Base-by-base conservation (phyloP, 495 filamentous ascomycete genomes). In the Cercophora scortea region DNA sequence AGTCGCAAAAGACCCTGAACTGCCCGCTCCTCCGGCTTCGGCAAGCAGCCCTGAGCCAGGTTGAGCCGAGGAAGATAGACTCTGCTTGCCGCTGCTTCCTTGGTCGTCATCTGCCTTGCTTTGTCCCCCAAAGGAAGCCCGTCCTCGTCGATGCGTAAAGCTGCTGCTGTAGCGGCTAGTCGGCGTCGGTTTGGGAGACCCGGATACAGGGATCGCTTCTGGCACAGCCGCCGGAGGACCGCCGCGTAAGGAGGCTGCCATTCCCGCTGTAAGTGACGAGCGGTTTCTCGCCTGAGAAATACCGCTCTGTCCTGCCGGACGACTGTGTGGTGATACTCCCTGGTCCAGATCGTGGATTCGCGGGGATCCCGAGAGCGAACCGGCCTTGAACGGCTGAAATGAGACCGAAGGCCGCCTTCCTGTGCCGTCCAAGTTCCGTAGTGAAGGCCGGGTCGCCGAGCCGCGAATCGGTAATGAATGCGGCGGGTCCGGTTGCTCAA, bases 381-480 rank as follows among this genome's bases (percentile, higher is more conserved):
- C 89, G 7, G 91, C 89, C 70, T 97, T 98, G 71, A 98, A 98
- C 1, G 92, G 73, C 62, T 90, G 87, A 62, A 96, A 95, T 2
- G 91, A 95, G 13, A 95, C 79, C 0, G 91, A 97, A 9, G 88
- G 81, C n/a, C 91, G 83, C 55, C 74, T 55, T 56, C 49, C 51
- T 42, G 58, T 32, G 12, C 61, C 64, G 51, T 77, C 65, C 34
- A 58, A 34, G 45, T 56, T 52, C 47, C 88, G 77, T 45, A 79
- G 71, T 25, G 79, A 67, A 4, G 69, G 64, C 35, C 69, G 54
- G n/a, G 57, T 47, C 25, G 63, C 45, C 42, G 66, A 50, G 25
- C 60, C 62, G 12, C 65, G 59, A 16, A 74, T 75, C 12, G 74
- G 72, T 32, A 76, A 54, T 60, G 82, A 60, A 67, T 74, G 48